Base-by-base conservation (phyloP, 179 eudicot species). In the Beta macrorhiza region DNA sequence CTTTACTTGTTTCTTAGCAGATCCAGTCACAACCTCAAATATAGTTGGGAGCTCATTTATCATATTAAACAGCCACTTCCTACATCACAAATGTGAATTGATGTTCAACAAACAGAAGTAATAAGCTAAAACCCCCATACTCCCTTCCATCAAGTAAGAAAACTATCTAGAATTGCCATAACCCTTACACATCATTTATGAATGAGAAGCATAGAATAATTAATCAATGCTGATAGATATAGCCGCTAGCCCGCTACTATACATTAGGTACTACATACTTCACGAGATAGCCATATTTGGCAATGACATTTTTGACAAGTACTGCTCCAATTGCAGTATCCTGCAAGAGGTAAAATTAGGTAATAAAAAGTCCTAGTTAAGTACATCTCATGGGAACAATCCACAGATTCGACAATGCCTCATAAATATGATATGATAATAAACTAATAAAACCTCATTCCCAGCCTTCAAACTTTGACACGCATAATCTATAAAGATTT, bases 41-140 rank as follows among this genome's bases (percentile, higher is more conserved):
- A 88, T 79, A 52, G 90, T 86, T 16, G 90, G 90, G 68, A 88
- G 76, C 15, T 88, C 90, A 55, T 86, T 88, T 19, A 88, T 64
- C 90, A 88, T 75, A 73, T 76, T 82, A 72, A 88, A 88, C 63
- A 88, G 86, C 74, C 86, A 82, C 77, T 59, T 86, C 90, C 90
- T 88, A 77, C 84, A 86, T 72, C 55, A 82, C 10, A 75, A 64
- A 67, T 44, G 10, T 71, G n/a, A 16, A 44, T 65, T 68, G 63
- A 79, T 56, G 44, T 70, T 53, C 74, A 9, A 63, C 61, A 25
- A 49, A 7, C 56, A 52, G 73, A 69, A 45, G 49, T 17, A 44
- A 70, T 19, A 67, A 58, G 53, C 29, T 49, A 4, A 49, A 71
- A 16, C 7, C 15, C 52, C 74, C 25, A 70, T 5, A 67, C 13